Percentiles rank a stretch among this genome's conserved stretches.
phyloP scores from a whole-genome alignment of 2,329 filamentous ascomycete genomes.

The Stagonosporopsis cucurbitacearum region DNA sequence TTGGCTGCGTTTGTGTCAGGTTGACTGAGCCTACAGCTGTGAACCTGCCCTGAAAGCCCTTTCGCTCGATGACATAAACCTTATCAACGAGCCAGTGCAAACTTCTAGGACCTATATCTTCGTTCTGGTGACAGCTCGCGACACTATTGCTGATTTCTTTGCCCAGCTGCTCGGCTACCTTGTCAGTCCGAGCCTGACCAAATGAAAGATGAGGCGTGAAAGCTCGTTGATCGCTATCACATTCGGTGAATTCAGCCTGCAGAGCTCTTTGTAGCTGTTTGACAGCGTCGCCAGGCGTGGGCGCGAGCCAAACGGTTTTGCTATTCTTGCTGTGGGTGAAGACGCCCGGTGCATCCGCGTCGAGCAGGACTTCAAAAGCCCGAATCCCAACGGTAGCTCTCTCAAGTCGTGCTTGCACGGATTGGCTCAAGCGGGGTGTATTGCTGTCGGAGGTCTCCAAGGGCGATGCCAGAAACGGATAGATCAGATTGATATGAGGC shows the following conservation, averaged over 20 bases:
- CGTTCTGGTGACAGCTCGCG: not conserved
- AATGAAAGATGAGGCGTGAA: constrained; percentile 39
- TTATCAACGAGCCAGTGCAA: constrained; percentile 37
- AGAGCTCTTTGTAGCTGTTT: constrained; percentile 34
- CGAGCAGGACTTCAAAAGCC: constrained; percentile 30
- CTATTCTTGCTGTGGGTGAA: constrained; percentile 29
- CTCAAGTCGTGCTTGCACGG: constrained; percentile 31
- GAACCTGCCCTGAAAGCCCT: constrained; percentile 34
- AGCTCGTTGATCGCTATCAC: constrained; percentile 26
- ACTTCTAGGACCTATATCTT: constrained; percentile 3
- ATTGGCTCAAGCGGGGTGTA: constrained; percentile 21
- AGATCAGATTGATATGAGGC: constrained; percentile 42
- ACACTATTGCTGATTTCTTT: constrained; percentile 25
- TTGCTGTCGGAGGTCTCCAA: constrained; percentile 19
- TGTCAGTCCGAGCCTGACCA: constrained; percentile 31
- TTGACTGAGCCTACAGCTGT: constrained; percentile 28
- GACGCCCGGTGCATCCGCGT: constrained; percentile 25
- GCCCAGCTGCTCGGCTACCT: constrained; percentile 19
- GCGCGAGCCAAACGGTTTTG: constrained; percentile 37
- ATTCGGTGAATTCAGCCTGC: constrained; percentile 35
- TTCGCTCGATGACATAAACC: constrained; percentile 37
- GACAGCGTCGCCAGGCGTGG: constrained; percentile 17
- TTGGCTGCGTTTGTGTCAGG: constrained; percentile 13
- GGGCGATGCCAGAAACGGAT: constrained; percentile 36
- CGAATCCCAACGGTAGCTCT: constrained; percentile 21